phyloP scores from a whole-genome alignment of 2,329 filamentous ascomycete genomes.

The Huntiella abstrusa region DNA sequence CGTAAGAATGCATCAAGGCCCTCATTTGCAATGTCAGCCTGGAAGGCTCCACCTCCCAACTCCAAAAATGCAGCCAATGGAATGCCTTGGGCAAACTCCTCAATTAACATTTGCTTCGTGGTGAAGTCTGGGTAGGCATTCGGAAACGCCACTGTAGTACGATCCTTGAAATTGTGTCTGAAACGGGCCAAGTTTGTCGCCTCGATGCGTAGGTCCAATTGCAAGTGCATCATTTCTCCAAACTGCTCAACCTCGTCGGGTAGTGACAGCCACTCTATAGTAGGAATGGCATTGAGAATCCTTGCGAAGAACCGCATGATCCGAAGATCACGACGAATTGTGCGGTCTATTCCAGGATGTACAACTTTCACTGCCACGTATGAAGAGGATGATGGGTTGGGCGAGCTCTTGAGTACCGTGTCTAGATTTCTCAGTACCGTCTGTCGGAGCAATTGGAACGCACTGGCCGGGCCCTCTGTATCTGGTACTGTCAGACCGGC shows the following conservation, averaged over 20 bases:
- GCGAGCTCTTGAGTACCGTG: conserved; percentile 67
- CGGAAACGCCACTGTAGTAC: conserved; percentile 90
- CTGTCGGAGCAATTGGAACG: conserved; percentile 10
- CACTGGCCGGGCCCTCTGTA: conserved; percentile 18
- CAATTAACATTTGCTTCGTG: conserved; percentile 77
- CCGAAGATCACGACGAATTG: conserved; percentile 71
- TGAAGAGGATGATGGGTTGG: conserved; percentile 66
- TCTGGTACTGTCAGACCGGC: conserved; percentile 37
- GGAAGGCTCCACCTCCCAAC: conserved; percentile 79
- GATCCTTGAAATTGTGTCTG: conserved; percentile 72
- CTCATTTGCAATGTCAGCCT: conserved; percentile 85
- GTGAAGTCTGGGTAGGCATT: conserved; percentile 87
- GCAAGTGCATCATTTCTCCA: conserved; percentile 96
- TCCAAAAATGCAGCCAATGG: conserved; percentile 79
- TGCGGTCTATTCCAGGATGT: conserved; percentile 77
- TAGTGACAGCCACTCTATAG: conserved; percentile 91
- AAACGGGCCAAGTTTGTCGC: conserved; percentile 78
- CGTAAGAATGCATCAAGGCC: conserved; percentile 88
- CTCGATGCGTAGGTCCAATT: conserved; percentile 87
- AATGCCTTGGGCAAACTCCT: conserved; percentile 91
- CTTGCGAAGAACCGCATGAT: conserved; percentile 91
- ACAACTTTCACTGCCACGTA: conserved; percentile 95
- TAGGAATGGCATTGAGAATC: conserved; percentile 69
- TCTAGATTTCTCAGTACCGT: conserved; percentile 64
- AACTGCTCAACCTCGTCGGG: conserved; percentile 90